Base-by-base conservation (phyloP, 768 basidiomycete genomes). In the Jaapia argillacea region DNA sequence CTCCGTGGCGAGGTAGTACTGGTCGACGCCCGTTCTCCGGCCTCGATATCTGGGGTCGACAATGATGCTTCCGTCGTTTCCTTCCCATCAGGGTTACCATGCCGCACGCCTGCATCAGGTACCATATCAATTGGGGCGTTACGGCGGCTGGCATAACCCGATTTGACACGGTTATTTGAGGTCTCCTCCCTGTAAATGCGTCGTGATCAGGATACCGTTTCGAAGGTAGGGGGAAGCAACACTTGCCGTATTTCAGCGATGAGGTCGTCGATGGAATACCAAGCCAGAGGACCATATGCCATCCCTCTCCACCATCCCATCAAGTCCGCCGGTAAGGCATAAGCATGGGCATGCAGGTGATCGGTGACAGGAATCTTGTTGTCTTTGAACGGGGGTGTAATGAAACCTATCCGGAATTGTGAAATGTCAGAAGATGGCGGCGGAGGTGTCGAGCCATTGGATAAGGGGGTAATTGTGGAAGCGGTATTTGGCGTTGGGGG, bases 161-260 rank as follows among this genome's bases (percentile, higher is more conserved):
- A 86, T 57, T 86, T 87, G 57, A 91, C 65, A 33, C 86, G 79
- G 61, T 91, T 89, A 56, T 89, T 91, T 12, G 84, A 79, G 2
- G 80, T 77, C 16, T 77, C 74, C 61, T 90, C 86, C 39, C 87
- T 89, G 62, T n/a, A 48, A 41, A 48, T 6, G 20, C 24, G n/a
- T 25, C 26, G 6, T 28, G 27, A 37, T 10, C 21, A 13, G 37
- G 7, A 22, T 22, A 22, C 7, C 10, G n/a, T n/a, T n/a, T 21
- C 10, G 7, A 22, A 36, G 24, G 20, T 41, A 36, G 23, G 48
- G 20, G 26, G 39, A 40, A 23, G 45, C 40, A 25, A 36, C 24
- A 59, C 70, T 38, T 51, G 86, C 85, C 85, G 69, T 52, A 87
- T 87, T 58, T 87, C 84, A 16, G 85, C 85, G 53, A 87, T 81